Conservation (phyloP, 192 early-diverging fungal genomes). For the Mortierella claussenii region DNA sequence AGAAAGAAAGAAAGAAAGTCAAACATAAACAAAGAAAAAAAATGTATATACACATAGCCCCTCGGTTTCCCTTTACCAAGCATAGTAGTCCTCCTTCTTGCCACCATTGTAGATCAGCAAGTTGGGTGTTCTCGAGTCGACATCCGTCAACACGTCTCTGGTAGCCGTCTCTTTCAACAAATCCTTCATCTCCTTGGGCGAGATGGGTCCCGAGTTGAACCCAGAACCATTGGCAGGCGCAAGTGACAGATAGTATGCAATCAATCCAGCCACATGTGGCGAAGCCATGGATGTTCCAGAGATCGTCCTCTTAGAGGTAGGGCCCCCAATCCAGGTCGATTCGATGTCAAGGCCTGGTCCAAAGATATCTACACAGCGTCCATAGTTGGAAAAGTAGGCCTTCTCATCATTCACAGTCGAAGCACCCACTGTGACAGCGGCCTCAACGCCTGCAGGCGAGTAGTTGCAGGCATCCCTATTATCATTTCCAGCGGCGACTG, state of each 20-base stretch:
- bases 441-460: conserved; percentile 75
- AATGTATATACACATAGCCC: too few relatives aligned
- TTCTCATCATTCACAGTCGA: conserved; percentile 84
- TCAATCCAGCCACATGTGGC: conserved; percentile 88
- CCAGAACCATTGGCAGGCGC: conserved; percentile 43
- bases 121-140: conserved; percentile 65
- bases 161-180: conserved; percentile 67
- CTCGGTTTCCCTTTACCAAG: conserved; percentile 33
- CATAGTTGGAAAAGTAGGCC: conserved; percentile 86
- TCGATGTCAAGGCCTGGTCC: conserved; percentile 82
- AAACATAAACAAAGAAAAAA: too few relatives aligned
- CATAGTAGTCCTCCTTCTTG: conserved; percentile 24
- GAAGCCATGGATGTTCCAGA: conserved; percentile 95
- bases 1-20: too few relatives aligned
- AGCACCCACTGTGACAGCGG: conserved; percentile 90
- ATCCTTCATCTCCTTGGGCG: conserved; percentile 69
- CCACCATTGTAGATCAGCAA: conserved; percentile 69
- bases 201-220: conserved; percentile 48
- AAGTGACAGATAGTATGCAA: conserved; percentile 76
- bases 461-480: conserved; percentile 92
- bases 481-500: conserved; percentile 97
- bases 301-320: conserved; percentile 83
- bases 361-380: conserved; percentile 92
- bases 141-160: conserved; percentile 58
- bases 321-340: conserved; percentile 72